phyloP scores from a whole-genome alignment of 805 yeast species.

The Barnettozyma salicaria region DNA sequence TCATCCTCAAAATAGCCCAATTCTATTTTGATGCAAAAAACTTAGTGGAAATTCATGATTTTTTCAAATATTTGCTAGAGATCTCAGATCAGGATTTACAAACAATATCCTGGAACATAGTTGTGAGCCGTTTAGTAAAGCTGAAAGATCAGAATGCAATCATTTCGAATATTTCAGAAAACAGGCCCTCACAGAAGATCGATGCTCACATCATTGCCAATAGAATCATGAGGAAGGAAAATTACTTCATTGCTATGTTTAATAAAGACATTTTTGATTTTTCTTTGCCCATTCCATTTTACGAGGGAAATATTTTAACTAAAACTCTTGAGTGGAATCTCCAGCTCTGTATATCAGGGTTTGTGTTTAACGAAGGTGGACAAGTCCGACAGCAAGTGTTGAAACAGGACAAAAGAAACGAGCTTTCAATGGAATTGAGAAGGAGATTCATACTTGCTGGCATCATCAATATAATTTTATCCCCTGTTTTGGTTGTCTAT shows the following conservation, averaged over 20 bases:
- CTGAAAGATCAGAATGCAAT: constrained; percentile 75
- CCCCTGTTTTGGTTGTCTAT: constrained; percentile 84
- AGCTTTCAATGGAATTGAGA: constrained; percentile 60
- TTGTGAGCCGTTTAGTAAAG: constrained; percentile 68
- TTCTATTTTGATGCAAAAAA: constrained; percentile 59
- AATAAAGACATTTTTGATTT: constrained; percentile 71
- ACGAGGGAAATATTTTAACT: constrained; percentile 48
- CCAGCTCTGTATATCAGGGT: constrained; percentile 81
- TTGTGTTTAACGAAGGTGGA: constrained; percentile 76
- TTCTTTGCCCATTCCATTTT: constrained; percentile 48
- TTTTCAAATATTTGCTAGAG: constrained; percentile 65
- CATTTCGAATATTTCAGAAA: constrained; percentile 43
- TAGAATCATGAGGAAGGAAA: constrained; percentile 91
- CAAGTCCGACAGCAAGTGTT: constrained; percentile 68
- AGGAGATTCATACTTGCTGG: constrained; percentile 88
- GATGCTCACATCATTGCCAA: constrained; percentile 95
- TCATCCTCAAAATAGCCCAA: constrained; percentile 47
- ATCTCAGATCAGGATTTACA: constrained; percentile 79
- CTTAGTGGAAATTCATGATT: constrained; percentile 66
- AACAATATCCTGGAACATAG: constrained; percentile 88
- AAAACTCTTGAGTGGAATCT: constrained; percentile 93
- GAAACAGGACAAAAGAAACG: constrained; percentile 62
- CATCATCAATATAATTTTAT: constrained; percentile 66
- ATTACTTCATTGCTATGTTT: constrained; percentile 84
- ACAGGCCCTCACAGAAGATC: constrained; percentile 64